phyloP scores from a whole-genome alignment of 2,329 filamentous ascomycete species.

The Cercospora sp. region DNA sequence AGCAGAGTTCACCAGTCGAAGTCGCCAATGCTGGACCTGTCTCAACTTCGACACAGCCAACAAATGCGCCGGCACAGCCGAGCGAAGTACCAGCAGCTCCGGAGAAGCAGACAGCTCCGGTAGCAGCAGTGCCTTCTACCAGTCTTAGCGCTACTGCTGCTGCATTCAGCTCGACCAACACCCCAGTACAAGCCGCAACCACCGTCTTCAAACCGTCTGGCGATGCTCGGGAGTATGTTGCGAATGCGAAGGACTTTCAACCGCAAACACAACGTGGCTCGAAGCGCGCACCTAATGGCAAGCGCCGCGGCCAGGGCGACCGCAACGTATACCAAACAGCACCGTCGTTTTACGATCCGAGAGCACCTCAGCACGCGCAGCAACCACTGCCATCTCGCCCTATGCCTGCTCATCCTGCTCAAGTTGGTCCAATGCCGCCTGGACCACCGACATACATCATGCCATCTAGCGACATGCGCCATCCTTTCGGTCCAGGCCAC shows the following conservation, averaged over 20 bases:
- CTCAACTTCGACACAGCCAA: not conserved
- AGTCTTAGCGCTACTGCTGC: constrained; percentile 3
- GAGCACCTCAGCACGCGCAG: not conserved
- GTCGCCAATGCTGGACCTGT: not conserved
- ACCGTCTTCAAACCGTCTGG: not conserved
- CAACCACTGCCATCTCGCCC: not conserved
- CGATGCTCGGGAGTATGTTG: constrained; percentile 1
- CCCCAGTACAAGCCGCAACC: constrained; percentile 1
- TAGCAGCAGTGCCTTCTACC: not conserved
- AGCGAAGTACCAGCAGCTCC: not conserved
- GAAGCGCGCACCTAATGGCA: constrained; percentile 16
- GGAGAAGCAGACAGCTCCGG: not conserved
- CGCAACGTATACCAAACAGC: not conserved
- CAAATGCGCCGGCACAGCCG: not conserved
- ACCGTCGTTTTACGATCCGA: constrained; percentile 1
- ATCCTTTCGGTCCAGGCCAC: not conserved
- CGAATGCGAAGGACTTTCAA: not conserved
- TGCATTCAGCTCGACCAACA: constrained; percentile 9
- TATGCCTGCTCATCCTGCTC: not conserved
- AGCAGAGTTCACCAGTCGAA: not conserved
- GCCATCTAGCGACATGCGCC: not conserved
- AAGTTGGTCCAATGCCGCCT: constrained; percentile 4
- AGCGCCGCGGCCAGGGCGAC: constrained; percentile 10
- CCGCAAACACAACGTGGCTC: not conserved
- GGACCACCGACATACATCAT: not conserved